Evolutionary conservation across 176 grass and related monocot genomes (phyloP).

Genomic region (Pharus latifolius): DNA sequence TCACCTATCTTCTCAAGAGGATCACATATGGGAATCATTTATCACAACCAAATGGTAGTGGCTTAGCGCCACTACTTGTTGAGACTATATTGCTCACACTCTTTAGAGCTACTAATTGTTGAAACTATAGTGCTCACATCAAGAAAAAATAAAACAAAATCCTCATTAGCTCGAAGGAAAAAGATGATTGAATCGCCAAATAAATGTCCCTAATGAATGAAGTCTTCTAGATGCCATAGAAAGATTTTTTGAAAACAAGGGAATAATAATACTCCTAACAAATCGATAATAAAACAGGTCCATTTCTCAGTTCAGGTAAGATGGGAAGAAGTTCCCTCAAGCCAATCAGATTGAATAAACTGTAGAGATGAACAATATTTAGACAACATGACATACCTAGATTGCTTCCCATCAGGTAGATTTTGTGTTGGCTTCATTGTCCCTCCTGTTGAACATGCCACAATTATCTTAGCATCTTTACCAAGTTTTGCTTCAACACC

Average conservation of each 20-base stretch:
- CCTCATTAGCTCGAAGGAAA: background rate
- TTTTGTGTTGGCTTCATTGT: conserved; percentile 83
- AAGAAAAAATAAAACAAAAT: background rate
- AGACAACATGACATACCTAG: conserved; percentile 47
- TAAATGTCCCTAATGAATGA: background rate
- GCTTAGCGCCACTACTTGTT: background rate
- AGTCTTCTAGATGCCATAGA: no score
- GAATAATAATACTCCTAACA: background rate
- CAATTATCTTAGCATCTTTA: conserved; percentile 98
- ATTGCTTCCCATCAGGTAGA: conserved; percentile 89
- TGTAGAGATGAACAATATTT: background rate
- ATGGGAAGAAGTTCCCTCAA: background rate
- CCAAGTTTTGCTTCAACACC: conserved; percentile 59
- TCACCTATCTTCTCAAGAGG: background rate
- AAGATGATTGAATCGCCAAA: background rate
- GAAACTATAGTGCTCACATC: background rate
- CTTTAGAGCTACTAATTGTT: background rate
- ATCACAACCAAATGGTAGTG: background rate
- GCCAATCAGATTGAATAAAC: background rate
- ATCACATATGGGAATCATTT: background rate
- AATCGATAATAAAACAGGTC: background rate
- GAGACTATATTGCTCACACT: background rate
- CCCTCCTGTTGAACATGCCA: conserved; percentile 83
- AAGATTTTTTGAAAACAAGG: background rate
- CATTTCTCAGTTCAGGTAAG: background rate